Evolutionary conservation across 768 basidiomycete species (phyloP), one percentile per base, ranked within the genome.

Genomic region (Leccinellum luteum): DNA sequence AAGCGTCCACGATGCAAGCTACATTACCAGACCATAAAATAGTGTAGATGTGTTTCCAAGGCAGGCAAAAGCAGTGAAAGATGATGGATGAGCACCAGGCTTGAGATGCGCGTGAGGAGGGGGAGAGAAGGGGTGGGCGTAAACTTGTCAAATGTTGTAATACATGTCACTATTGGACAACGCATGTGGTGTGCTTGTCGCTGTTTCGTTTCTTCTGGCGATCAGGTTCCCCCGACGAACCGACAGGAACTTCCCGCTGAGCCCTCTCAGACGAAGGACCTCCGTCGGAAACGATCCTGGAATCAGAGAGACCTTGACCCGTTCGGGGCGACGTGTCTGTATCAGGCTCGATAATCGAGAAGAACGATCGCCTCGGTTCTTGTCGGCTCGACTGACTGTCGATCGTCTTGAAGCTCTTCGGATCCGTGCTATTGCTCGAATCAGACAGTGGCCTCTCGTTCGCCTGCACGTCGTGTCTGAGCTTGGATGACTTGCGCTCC

Each of bases 391-490:
- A 75, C 17, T 75, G 63, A 52, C 78, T 81, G 56, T 77, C 79
- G 14, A 79, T 78, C 12, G 82, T 86, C 41, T 81, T 77, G 64
- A 86, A 59, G 63, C 88, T 89, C 51, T 82, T 83, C 8, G 79
- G 75, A 5, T 75, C 73, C 2, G 85, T 85, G 65, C 81, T 81
- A 58, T 75, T 78, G 67, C 87, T 89, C 19, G 81, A 79, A 62
- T 83, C 71, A 1, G 89, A 89, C 51, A 71, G 76, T 1, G 85
- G 84, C 6, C 83, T 78, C 45, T 83, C 83, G 41, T 73, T 67
- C 32, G 66, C 67, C 38, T 60, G 64, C 14, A 74, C 66, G 55
- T 74, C 78, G 23, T 77, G 77, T 49, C 60, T 66, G 41, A 77
- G 69, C 51, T 70, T 71, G 14, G 78, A 76, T 3, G 68, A 61